Conservation (phyloP, 768 basidiomycete species). For the Cubamyces lactineus region DNA sequence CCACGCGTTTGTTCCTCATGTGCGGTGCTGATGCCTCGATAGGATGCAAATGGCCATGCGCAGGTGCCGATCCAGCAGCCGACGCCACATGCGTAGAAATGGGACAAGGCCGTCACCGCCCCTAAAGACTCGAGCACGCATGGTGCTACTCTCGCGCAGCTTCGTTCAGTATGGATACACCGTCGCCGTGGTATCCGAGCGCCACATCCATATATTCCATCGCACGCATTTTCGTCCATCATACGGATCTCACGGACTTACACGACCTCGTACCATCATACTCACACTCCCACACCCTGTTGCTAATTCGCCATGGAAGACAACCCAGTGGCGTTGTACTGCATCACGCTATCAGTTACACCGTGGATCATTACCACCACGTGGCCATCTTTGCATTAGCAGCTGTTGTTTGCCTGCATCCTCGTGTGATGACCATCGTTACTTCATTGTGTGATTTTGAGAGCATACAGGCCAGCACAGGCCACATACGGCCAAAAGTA, state of each 20-base stretch:
- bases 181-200: neutral
- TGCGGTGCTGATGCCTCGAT: slow-evolving; percentile 13
- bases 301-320: neutral
- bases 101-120: neutral
- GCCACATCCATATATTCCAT: neutral
- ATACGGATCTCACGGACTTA: neutral
- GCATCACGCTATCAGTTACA: neutral
- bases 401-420: no score
- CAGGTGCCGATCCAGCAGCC: slow-evolving; percentile 66
- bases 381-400: no score
- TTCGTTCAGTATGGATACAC: no score
- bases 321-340: neutral
- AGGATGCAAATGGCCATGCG: slow-evolving; percentile 70
- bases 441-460: neutral
- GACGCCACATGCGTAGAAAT: slow-evolving; percentile 54
- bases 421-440: neutral
- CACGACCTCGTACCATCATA: neutral
- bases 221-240: neutral
- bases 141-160: no score
- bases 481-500: neutral
- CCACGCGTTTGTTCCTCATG: neutral
- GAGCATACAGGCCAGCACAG: neutral
- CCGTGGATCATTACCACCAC: no score
- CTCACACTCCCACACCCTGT: neutral
- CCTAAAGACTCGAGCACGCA: no score